phyloP scores from a whole-genome alignment of 371 early-diverging fungal species.

The Neoconidiobolus thromboides region DNA sequence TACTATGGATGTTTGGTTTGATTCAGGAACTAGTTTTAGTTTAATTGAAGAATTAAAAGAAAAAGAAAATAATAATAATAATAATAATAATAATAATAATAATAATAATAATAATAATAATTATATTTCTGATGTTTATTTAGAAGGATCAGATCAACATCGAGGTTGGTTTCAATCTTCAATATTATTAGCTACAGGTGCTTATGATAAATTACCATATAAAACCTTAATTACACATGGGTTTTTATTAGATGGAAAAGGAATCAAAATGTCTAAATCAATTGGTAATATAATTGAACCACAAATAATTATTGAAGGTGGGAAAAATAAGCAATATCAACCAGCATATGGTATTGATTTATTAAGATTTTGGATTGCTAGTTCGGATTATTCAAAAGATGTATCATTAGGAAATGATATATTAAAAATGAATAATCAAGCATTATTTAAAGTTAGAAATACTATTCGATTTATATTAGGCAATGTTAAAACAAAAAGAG shows the following conservation, averaged over 20 bases:
- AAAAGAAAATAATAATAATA: background rate
- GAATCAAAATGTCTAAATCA: conserved; percentile 89
- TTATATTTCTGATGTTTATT: conserved; percentile 66
- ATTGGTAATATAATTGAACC: conserved; percentile 81
- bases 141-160: conserved; percentile 91
- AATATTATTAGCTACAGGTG: conserved; percentile 62
- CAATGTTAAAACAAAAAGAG: conserved; percentile 32
- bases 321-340: conserved; percentile 18
- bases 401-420: conserved; percentile 50
- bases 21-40: conserved; percentile 80
- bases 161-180: conserved; percentile 97
- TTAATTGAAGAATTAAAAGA: conserved; percentile 24
- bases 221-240: conserved; percentile 79
- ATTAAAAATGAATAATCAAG: conserved; percentile 27
- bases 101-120: too few relatives aligned
- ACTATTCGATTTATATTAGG: conserved; percentile 64
- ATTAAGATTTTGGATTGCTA: conserved; percentile 67
- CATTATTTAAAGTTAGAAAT: conserved; percentile 53
- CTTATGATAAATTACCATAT: conserved; percentile 61
- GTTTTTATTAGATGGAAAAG: conserved; percentile 75
- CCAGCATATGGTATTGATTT: conserved; percentile 76
- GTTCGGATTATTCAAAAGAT: conserved; percentile 63
- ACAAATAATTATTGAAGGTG: conserved; percentile 40
- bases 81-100: too few relatives aligned
- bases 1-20: conserved; percentile 93